Base-by-base conservation (phyloP, 78 protist genomes). In the Dictyostelium firmibasis region DNA sequence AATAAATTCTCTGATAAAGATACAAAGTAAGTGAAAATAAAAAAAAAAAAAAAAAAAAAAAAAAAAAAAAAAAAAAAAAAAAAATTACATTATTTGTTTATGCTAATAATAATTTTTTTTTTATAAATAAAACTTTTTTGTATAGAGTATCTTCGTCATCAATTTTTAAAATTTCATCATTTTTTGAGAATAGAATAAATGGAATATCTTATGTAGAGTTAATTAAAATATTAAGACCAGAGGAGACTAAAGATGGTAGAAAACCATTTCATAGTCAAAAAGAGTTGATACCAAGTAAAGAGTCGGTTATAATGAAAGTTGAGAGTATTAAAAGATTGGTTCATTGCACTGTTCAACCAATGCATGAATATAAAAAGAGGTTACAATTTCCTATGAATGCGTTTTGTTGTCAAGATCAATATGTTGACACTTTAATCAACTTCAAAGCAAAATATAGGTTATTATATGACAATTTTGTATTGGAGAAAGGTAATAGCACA, bases 381-480 rank as follows among this genome's bases (percentile, higher is more conserved):
- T 4, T 18, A 4, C 57, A 38, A 27, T 81, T 33, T 9, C 94
- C 94, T 50, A 27, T 44, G 64, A 89, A 89, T 69, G 86, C 83
- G 2, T 89, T 35, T 70, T 89, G 53, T 70, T 81, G 87, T 81
- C 31, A 23, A 18, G 87, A 89, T 70, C 36, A 33, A 8, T 25
- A 43, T 4, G 6, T 41, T 2, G 74, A 29, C 9, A 3, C 25
- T 2, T 2, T 89, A 2, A 13, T 18, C 3, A 29, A 38, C 6
- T 18, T 16, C 23, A 89, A 89, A 81, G 94, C 86, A 5, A 43
- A 72, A 33, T 67, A 69, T 25, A 78, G 94, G 70, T 14, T 31
- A 79, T 27, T 43, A 1, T 88, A 88, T 67, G 93, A 88, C 29
- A 23, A 14, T 0, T 9, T 88, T 27, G 13, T 83, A 67, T 67